Conservation (phyloP, 352 stramenopile species). For the Phytophthora multivora region DNA sequence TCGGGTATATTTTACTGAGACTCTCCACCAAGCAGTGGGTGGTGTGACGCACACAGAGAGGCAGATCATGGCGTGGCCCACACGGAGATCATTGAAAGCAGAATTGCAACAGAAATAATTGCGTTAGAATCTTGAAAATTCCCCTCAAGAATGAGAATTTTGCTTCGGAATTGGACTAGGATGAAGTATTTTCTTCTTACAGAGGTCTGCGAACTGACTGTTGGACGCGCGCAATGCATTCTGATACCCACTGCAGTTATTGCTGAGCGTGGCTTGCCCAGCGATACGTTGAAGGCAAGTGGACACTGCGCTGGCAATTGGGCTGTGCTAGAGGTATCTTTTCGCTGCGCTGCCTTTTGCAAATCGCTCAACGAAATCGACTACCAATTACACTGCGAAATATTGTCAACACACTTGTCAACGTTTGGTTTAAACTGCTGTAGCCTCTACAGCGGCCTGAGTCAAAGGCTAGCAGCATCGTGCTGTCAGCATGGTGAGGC, state of each 20-base stretch:
- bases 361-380: constrained; percentile 1
- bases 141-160: constrained; percentile 7
- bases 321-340: constrained; percentile 6
- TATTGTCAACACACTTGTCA: no score
- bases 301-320: not conserved
- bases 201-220: not conserved
- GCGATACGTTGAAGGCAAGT: not conserved
- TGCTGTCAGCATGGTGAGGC: not conserved
- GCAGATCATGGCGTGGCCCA: constrained; percentile 27
- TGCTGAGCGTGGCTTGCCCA: not conserved
- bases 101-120: not conserved
- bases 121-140: no score
- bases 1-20: constrained; percentile 22
- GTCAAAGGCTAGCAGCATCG: not conserved
- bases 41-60: constrained; percentile 30
- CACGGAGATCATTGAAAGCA: not conserved
- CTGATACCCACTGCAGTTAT: not conserved
- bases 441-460: not conserved
- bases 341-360: constrained; percentile 1
- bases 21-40: constrained; percentile 23
- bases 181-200: no score
- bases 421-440: no score
- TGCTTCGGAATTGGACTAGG: no score
- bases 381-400: not conserved
- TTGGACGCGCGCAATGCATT: not conserved